These are phyloP conservation scores for Russula brevipes DNA, from an alignment of 768 basidiomycete species.

Conservation along the genomic window DNA sequence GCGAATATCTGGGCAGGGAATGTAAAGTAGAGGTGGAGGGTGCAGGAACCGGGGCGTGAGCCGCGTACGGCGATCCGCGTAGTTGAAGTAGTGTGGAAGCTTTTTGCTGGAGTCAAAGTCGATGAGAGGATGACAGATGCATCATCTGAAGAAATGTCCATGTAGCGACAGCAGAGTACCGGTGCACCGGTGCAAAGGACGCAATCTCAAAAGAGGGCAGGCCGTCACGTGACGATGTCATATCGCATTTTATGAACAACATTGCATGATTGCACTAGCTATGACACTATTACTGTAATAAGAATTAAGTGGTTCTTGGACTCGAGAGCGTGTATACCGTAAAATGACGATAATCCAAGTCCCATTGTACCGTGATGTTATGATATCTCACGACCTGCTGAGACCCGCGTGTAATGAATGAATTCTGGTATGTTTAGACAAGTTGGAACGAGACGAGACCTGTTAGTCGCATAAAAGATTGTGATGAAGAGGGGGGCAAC, in stretches of 20 bases:
- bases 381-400: neutral
- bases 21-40: slow-evolving; percentile 9
- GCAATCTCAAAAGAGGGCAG: no score
- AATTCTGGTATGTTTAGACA: no score
- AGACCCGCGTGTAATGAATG: no score
- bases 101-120: neutral
- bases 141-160: slow-evolving; percentile 3
- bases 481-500: no score
- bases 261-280: no score
- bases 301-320: no score
- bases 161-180: neutral
- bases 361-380: neutral
- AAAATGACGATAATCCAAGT: neutral
- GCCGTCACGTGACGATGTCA: no score
- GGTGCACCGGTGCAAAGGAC: no score
- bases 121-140: slow-evolving; percentile 1
- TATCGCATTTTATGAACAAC: no score
- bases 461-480: no score
- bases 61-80: slow-evolving; percentile 3
- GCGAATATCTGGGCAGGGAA: slow-evolving; percentile 10
- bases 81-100: slow-evolving; percentile 10
- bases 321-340: neutral
- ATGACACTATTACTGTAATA: no score
- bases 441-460: no score
- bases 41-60: neutral